These are phyloP conservation scores for Fragilaria radians DNA, from an alignment of 108 stramenopile genomes.

Conservation along the genomic window DNA sequence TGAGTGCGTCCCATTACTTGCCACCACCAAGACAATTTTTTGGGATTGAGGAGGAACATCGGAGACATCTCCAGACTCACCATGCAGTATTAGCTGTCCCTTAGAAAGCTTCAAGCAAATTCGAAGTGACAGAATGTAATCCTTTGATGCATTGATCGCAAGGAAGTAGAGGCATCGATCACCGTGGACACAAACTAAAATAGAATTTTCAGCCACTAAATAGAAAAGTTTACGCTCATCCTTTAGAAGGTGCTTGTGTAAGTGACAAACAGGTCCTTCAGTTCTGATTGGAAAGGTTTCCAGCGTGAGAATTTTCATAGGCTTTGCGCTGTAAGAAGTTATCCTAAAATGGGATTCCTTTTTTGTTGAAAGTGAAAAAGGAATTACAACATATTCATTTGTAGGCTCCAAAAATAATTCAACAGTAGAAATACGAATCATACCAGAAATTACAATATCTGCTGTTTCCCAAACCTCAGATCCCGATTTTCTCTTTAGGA, in stretches of 20 bases:
- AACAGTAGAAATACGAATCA: conserved; percentile 3
- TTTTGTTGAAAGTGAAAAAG: conserved; percentile 4
- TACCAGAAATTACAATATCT: conserved; percentile 6
- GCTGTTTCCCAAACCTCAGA: conserved; percentile 8
- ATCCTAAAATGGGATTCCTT: not conserved
- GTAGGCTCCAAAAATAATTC: conserved; percentile 27
- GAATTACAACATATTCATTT: conserved; percentile 18
- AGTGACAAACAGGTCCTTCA: not conserved
- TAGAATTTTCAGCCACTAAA: not conserved
- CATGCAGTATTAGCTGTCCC: conserved; percentile 4
- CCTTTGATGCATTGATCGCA: conserved; percentile 11
- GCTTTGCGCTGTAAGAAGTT: conserved; percentile 1
- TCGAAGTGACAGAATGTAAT: conserved; percentile 11
- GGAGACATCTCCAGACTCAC: not conserved
- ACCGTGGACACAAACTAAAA: conserved; percentile 19
- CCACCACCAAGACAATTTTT: conserved; percentile 6
- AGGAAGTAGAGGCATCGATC: conserved; percentile 17
- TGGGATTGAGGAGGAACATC: conserved; percentile 18
- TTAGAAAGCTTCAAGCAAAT: conserved; percentile 6
- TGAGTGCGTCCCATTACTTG: conserved; percentile 11
- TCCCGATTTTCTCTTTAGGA: conserved; percentile 10
- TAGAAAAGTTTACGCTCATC: conserved; percentile 11
- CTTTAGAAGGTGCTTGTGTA: conserved; percentile 7
- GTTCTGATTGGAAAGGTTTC: not conserved
- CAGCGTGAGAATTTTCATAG: not conserved